Base-by-base conservation (phyloP, 2,329 filamentous ascomycete species). In the Teratosphaeria gauchensis region DNA sequence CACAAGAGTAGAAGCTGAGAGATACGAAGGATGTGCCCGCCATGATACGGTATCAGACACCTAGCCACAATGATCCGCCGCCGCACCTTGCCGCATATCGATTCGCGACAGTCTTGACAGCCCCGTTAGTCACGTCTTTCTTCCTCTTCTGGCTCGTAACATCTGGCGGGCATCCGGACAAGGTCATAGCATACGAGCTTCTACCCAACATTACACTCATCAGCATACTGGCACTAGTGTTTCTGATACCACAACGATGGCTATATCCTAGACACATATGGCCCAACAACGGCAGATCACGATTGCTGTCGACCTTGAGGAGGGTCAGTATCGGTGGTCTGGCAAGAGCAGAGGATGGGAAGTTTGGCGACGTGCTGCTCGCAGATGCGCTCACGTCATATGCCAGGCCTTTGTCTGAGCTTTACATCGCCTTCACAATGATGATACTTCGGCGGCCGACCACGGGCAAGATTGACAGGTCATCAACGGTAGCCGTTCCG, bases 331-430 rank as follows among this genome's bases (percentile, higher is more conserved):
- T 96, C 51, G 94, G 94, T 28, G 92, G 92, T 0, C 81, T 99
- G 28, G 92, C 94, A 14, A 87, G 92, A 73, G 79, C 89, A 0
- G 84, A 89, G 65, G 89, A 96, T 73, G 91, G 92, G 57, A 96
- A 95, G 71, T 97, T 97, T 68, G 92, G 90, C 58, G 94, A 99
- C 71, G 88, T 97, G 56, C 77, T 99, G 59, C 83, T 99, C 19
- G 92, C 94, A 35, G 94, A 99, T 80, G 92, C 91, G 58, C 76
- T 97, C 66, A 99, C 94, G 51, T 95, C 89, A 68, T 99, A 97
- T 73, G 87, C 92, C 62, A 96, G 95, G 73, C 88, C 96, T 32
- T 80, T 95, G 31, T 92, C 87, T 28, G 94, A 99, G 73, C 76
- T 96, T 12, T 96, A 91, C 72, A 88, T 97, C 58, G 86, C 86